phyloP scores from a whole-genome alignment of 352 stramenopile species.

The Blastocystis sp. region DNA sequence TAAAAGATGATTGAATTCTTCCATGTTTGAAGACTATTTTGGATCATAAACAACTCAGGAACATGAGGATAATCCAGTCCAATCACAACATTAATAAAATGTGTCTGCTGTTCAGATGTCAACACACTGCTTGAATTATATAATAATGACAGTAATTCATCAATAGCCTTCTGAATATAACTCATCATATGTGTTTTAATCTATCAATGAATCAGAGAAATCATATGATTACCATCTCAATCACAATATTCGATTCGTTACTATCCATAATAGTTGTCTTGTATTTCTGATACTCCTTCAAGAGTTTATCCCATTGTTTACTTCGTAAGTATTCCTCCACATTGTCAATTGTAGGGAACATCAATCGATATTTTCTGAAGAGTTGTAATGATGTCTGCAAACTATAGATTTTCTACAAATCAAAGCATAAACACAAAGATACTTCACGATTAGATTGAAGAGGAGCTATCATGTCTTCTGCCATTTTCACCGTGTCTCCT shows the following conservation, averaged over 20 bases:
- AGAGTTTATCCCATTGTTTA: slow-evolving; percentile 44
- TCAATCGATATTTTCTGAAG: slow-evolving; percentile 36
- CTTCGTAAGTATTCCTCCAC: slow-evolving; percentile 27
- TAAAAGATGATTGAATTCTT: not conserved
- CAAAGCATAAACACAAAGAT: not conserved
- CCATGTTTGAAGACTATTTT: slow-evolving; percentile 33
- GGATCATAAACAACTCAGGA: slow-evolving; percentile 48
- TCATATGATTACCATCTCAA: slow-evolving; percentile 12
- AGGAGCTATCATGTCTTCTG: slow-evolving; percentile 54
- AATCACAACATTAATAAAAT: slow-evolving; percentile 37
- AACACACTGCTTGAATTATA: slow-evolving; percentile 22
- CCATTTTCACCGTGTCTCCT: not conserved
- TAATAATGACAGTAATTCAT: slow-evolving; percentile 12
- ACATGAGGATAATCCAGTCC: slow-evolving; percentile 41
- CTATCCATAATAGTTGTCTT: not conserved
- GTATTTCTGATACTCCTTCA: slow-evolving; percentile 56
- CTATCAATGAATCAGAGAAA: not conserved
- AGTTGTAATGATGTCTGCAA: slow-evolving; percentile 50
- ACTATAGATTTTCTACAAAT: slow-evolving; percentile 24
- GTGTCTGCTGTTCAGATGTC: slow-evolving; percentile 5
- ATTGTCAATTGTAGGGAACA: slow-evolving; percentile 56
- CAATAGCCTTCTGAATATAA: slow-evolving; percentile 43
- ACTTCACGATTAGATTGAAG: slow-evolving; percentile 54
- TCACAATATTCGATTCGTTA: slow-evolving; percentile 31
- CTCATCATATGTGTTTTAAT: slow-evolving; percentile 57